Conservation (phyloP, 805 yeast species). For the Candida endomychidarum region DNA sequence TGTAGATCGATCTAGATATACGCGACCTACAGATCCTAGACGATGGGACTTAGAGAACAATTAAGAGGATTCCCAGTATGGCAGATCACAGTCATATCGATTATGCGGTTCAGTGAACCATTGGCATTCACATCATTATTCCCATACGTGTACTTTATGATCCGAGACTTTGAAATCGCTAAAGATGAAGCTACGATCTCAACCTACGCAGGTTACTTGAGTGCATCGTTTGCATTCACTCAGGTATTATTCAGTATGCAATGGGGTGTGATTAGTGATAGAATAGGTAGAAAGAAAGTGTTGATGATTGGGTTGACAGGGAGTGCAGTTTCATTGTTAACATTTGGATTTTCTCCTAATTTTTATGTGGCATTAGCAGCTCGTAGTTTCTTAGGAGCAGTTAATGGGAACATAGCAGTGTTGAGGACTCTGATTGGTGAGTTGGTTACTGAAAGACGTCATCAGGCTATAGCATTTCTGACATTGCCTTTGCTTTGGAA, state of each 20-base stretch:
- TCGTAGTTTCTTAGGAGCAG: conserved; percentile 52
- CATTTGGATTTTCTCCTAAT: conserved; percentile 55
- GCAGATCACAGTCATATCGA: conserved; percentile 40
- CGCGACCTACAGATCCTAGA: background rate
- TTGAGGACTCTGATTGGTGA: conserved; percentile 63
- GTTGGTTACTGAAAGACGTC: conserved; percentile 52
- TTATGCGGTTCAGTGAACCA: conserved; percentile 60
- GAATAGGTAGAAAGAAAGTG: conserved; percentile 56
- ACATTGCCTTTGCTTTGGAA: conserved; percentile 63
- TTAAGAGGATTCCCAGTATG: conserved; percentile 56
- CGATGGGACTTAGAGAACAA: conserved; percentile 41
- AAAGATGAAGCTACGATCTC: conserved; percentile 53
- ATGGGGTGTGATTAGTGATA: conserved; percentile 60
- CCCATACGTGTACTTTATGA: conserved; percentile 66
- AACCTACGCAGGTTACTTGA: conserved; percentile 59
- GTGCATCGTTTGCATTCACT: conserved; percentile 60
- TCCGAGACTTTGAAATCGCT: conserved; percentile 53
- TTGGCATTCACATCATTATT: conserved; percentile 62
- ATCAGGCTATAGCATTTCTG: conserved; percentile 63
- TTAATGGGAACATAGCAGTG: conserved; percentile 68
- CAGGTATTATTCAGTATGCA: conserved; percentile 58
- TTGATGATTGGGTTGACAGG: conserved; percentile 54
- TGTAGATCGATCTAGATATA: no score
- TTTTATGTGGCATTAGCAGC: conserved; percentile 54
- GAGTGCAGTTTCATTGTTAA: conserved; percentile 45